Evolutionary conservation across 1,139 yeast genomes (phyloP).

Genomic region (Debaryomyces robertsiae): DNA sequence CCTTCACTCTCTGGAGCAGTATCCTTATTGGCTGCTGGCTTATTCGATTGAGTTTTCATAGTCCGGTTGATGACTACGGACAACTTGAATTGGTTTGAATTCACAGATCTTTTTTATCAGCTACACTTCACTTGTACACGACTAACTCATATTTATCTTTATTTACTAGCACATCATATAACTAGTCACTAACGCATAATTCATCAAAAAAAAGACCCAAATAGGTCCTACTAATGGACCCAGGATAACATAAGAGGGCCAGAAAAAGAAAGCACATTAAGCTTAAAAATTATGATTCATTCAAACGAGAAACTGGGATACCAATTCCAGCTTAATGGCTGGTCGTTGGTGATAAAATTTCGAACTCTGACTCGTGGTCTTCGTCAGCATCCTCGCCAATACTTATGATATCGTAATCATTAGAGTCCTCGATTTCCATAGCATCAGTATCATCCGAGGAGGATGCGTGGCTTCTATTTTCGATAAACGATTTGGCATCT

Average conservation of each 20-base stretch:
- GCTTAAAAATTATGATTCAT: background rate
- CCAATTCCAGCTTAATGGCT: slow-evolving; percentile 10
- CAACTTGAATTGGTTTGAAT: background rate
- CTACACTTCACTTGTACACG: slow-evolving; percentile 5
- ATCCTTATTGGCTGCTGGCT: slow-evolving; percentile 25
- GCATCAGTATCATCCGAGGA: slow-evolving; percentile 2
- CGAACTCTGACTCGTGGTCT: slow-evolving; percentile 39
- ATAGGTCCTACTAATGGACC: no score
- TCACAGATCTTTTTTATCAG: background rate
- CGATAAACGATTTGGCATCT: slow-evolving; percentile 24
- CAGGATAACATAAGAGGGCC: no score
- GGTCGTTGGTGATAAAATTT: slow-evolving; percentile 37
- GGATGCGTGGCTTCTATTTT: slow-evolving; percentile 6
- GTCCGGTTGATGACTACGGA: background rate
- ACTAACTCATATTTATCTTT: slow-evolving; percentile 3
- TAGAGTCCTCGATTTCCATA: slow-evolving; percentile 19
- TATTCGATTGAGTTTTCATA: slow-evolving; percentile 15
- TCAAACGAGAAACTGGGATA: background rate
- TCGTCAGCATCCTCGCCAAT: slow-evolving; percentile 28
- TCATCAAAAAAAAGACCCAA: background rate
- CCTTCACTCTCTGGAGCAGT: slow-evolving; percentile 47
- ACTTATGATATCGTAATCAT: slow-evolving; percentile 41
- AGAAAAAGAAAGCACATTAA: no score
- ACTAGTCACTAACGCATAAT: slow-evolving; percentile 2
- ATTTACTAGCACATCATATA: slow-evolving; percentile 2